phyloP scores from a whole-genome alignment of 352 stramenopile species.

The Globisporangium nagaii region DNA sequence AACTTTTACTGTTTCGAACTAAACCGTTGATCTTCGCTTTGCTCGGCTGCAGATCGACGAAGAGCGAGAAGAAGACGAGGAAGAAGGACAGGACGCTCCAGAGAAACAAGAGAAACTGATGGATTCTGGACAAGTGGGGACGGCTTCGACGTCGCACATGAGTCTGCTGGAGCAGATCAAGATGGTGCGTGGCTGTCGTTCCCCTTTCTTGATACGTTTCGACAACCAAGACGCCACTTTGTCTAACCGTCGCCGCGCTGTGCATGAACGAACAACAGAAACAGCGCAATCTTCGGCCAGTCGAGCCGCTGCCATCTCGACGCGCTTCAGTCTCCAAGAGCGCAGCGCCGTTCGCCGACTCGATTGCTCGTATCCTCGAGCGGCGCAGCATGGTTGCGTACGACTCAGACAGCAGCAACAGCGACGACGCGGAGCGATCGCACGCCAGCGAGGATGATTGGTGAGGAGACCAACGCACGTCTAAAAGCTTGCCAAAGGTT shows the following conservation, averaged over 20 bases:
- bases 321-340: conserved; percentile 1
- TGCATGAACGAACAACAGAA: conserved; percentile 18
- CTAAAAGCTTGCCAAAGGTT: no score
- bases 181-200: conserved; percentile 12
- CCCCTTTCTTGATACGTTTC: not conserved
- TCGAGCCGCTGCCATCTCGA: conserved; percentile 17
- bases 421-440: conserved; percentile 13
- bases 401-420: conserved; percentile 44
- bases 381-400: conserved; percentile 47
- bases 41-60: not conserved
- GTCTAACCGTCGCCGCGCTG: no score
- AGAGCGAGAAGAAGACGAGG: not conserved
- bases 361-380: conserved; percentile 62
- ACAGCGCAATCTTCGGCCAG: conserved; percentile 34
- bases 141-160: conserved; percentile 9
- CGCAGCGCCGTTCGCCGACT: conserved; percentile 37
- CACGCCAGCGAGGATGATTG: conserved; percentile 15
- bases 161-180: conserved; percentile 51
- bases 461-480: not conserved
- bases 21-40: no score
- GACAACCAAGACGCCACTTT: not conserved
- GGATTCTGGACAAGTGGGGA: not conserved
- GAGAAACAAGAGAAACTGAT: not conserved
- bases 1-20: no score
- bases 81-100: not conserved